Evolutionary conservation across 768 basidiomycete genomes (phyloP), one percentile per base, ranked within the genome.

Genomic region (Boletus subparvulus): DNA sequence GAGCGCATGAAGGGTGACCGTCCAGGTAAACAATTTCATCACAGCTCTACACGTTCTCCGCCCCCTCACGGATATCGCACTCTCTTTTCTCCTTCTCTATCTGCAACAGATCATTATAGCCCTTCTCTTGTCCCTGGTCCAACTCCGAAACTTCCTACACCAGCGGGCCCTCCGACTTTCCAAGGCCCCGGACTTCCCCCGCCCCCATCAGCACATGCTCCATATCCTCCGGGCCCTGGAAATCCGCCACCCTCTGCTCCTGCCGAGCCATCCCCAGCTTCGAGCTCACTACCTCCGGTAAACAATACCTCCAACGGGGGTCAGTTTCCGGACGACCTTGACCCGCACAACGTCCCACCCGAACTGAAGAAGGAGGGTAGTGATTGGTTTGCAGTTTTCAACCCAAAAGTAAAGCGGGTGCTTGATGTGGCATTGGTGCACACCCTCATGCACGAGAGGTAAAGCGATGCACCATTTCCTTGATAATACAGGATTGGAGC

Each of bases 401-500:
- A 90, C 68, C 85, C 88, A 41, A 86, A 87, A 66, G 83, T 85
- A 56, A 90, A 91, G 74, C 78, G 87, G 45, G 80, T 82, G 56
- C 77, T 95, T 51, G 92, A 95, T 67, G 90, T 96, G 14, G 76
- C 74, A 48, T 73, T 95, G 61, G 83, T 92, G 30, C 93, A 95
- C 72, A 92, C 90, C 4, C 77, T 96, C n/a, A 85, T 85, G 72
- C 94, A 96, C 67, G 92, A 94, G 72, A 93, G 90, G 92, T 93
- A 67, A 52, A 76, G 69, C 14, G 13, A 43, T 33, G 48, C 30
- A 14, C 43, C 30, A 54, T 57, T 51, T 52, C 42, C 30, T 28
- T n/a, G 16, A 43, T 10, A 19, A 37, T 21, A 13, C 33, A 33
- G 6, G 17, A 47, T 36, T 12, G 6, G 46, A 41, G 8, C 61